A percentile compares a stretch with the other conserved stretches of the same genome.
phyloP scores from a whole-genome alignment of 2,329 filamentous ascomycete species.

The Fusarium sp. region DNA sequence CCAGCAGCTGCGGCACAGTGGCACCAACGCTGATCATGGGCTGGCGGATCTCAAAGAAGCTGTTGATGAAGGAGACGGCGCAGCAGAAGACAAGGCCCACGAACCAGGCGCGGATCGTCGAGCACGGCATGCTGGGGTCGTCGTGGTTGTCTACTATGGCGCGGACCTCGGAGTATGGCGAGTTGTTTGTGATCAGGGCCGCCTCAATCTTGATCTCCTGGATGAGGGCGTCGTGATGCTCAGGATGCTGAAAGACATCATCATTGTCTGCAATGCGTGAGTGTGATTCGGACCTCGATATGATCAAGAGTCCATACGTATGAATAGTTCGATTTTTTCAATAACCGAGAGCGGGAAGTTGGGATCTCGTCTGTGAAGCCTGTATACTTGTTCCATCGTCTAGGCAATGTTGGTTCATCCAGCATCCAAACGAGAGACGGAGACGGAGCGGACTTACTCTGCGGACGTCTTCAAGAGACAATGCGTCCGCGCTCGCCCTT shows the following conservation, averaged over 20 bases:
- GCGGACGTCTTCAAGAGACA: slow-evolving; percentile 48
- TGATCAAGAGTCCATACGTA: slow-evolving; percentile 36
- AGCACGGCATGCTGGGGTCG: slow-evolving; percentile 60
- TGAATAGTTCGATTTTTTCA: slow-evolving; percentile 50
- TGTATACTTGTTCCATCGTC: slow-evolving; percentile 49
- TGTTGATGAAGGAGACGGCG: slow-evolving; percentile 61
- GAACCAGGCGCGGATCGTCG: slow-evolving; percentile 62
- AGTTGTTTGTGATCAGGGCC: slow-evolving; percentile 61
- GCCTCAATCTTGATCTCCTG: slow-evolving; percentile 62
- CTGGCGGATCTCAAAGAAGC: slow-evolving; percentile 66
- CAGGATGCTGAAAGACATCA: slow-evolving; percentile 48
- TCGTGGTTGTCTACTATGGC: slow-evolving; percentile 64
- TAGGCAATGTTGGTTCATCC: slow-evolving; percentile 14
- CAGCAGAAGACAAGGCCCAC: slow-evolving; percentile 62
- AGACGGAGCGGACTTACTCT: slow-evolving; percentile 28
- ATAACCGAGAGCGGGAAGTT: slow-evolving; percentile 51
- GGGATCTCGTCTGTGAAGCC: slow-evolving; percentile 49
- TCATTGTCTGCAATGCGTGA: slow-evolving; percentile 39
- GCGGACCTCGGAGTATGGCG: slow-evolving; percentile 64
- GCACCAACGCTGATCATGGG: slow-evolving; percentile 62
- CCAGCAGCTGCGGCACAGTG: slow-evolving; percentile 65
- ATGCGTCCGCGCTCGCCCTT: slow-evolving; percentile 49
- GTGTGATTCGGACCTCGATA: neutral
- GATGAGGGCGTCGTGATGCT: slow-evolving; percentile 53
- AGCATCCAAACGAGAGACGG: accelerated